These are phyloP conservation scores for Rhizopogon sp. DNA, from an alignment of 768 basidiomycete species.

Conservation along the genomic window DNA sequence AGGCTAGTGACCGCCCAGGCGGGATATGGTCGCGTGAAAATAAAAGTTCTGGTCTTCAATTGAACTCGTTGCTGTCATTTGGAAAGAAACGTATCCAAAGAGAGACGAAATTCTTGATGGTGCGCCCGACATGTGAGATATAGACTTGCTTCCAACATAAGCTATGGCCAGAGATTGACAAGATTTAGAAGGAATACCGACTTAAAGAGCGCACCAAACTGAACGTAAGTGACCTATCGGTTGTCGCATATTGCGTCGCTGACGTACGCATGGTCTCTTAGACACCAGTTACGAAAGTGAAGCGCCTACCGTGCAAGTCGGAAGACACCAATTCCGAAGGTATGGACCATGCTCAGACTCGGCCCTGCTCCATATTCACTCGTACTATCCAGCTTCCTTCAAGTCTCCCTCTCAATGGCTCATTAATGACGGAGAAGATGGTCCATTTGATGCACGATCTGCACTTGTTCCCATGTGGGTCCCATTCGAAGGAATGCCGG, in stretches of 20 bases:
- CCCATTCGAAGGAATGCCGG: constrained; percentile 39
- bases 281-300: constrained; percentile 34
- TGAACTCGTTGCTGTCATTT: constrained; percentile 40
- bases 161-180: constrained; percentile 26
- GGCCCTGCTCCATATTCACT: neutral
- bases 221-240: constrained; percentile 22
- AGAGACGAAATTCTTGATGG: constrained; percentile 47
- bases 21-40: constrained; percentile 52
- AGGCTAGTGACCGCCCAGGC: constrained; percentile 31
- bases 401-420: constrained; percentile 34
- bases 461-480: constrained; percentile 44
- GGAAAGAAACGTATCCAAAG: constrained; percentile 40
- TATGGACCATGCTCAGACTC: neutral
- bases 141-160: too few species aligned
- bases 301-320: constrained; percentile 15
- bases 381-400: constrained; percentile 9
- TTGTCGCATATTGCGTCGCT: too few species aligned
- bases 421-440: constrained; percentile 43
- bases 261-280: constrained; percentile 1
- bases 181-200: constrained; percentile 46
- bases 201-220: constrained; percentile 42
- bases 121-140: constrained; percentile 10
- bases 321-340: constrained; percentile 6
- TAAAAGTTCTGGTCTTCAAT: constrained; percentile 43
- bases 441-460: constrained; percentile 44